Evolutionary conservation across 1,284 basidiomycete genomes (phyloP), one percentile per base, ranked within the genome.

Genomic region (Moniliella sp.): DNA sequence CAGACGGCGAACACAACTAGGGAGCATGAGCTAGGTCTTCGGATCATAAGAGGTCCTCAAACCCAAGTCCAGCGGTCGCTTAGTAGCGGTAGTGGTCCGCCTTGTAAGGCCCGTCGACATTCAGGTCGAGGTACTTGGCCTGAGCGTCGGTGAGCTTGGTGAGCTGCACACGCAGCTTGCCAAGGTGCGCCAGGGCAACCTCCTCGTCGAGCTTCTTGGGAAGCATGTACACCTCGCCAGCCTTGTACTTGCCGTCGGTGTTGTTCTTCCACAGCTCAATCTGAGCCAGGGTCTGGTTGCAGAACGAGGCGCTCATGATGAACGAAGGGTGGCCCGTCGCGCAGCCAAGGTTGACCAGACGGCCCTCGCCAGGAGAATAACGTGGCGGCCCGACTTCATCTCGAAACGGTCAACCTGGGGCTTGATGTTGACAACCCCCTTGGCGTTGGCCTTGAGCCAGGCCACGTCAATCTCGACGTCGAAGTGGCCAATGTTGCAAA

Each of bases 291-390:
- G 84, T 81, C 68, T 99, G 88, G 73, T 97, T 97, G 64, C 82
- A 69, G 71, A 99, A 99, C 35, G 91, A 97, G 70, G 84, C 93
- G 23, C 86, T 93, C 91, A 99, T 97, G 69, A 99, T 88, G 65
- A 82, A 82, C 29, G 61, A 62, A n/a, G 61, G 62, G 57, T 65
- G 64, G 37, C 64, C 64, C 25, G 63, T 62, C 30, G 63, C 64
- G 67, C 76, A 86, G 69, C 88, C 88, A 53, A 97, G 71, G 74
- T 97, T 97, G 63, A 97, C 88, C 43, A 97, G 78, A 69, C 91
- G 88, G 46, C 88, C 88, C 62, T 94, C 83, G 36, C 88, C 43
- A 99, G 80, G 36, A 99, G 76, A 66, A 99, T 78, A 67, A 99
- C 67, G 70, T 94, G 88, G 40, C 46, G 46, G 46, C 53, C 55